Evolutionary conservation across 371 early-diverging fungal species (phyloP).

Genomic region (Neoconidiobolus thromboides): DNA sequence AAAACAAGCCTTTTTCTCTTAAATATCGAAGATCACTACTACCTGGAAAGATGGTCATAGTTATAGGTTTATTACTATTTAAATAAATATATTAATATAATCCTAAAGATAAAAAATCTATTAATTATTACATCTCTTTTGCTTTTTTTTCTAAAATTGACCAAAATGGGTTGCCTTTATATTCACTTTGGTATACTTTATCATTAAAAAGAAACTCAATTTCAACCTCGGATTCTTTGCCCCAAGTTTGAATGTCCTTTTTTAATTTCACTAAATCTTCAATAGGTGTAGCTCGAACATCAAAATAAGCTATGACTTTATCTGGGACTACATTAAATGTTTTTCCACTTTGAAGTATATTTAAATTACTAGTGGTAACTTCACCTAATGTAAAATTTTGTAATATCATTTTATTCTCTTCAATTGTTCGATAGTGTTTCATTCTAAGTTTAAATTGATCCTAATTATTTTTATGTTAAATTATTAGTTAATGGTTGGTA

Average conservation of each 20-base stretch:
- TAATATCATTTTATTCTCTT: slow-evolving; percentile 22
- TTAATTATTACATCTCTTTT: neutral
- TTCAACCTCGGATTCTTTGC: slow-evolving; percentile 10
- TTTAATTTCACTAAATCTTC: slow-evolving; percentile 33
- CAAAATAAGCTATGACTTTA: slow-evolving; percentile 33
- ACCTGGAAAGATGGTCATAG: slow-evolving; percentile 55
- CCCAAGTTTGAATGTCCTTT: slow-evolving; percentile 15
- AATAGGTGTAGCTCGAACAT: slow-evolving; percentile 46
- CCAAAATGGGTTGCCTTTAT: neutral
- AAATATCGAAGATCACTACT: slow-evolving; percentile 55
- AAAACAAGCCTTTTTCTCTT: slow-evolving; percentile 43
- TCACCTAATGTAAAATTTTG: slow-evolving; percentile 36
- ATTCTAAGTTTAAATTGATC: neutral
- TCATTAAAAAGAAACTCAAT: slow-evolving; percentile 22
- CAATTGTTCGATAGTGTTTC: slow-evolving; percentile 22
- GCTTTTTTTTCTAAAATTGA: neutral
- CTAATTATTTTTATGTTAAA: neutral
- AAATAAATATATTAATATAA: neutral
- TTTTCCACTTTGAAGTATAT: slow-evolving; percentile 14
- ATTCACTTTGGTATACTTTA: neutral
- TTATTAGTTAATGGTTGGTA: neutral
- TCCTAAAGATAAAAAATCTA: neutral
- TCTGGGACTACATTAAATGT: slow-evolving; percentile 53
- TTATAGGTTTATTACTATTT: slow-evolving; percentile 20
- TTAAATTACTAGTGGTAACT: slow-evolving; percentile 47